These are phyloP conservation scores for Caloboletus firmus DNA, from an alignment of 1,284 basidiomycete species.

Conservation along the genomic window DNA sequence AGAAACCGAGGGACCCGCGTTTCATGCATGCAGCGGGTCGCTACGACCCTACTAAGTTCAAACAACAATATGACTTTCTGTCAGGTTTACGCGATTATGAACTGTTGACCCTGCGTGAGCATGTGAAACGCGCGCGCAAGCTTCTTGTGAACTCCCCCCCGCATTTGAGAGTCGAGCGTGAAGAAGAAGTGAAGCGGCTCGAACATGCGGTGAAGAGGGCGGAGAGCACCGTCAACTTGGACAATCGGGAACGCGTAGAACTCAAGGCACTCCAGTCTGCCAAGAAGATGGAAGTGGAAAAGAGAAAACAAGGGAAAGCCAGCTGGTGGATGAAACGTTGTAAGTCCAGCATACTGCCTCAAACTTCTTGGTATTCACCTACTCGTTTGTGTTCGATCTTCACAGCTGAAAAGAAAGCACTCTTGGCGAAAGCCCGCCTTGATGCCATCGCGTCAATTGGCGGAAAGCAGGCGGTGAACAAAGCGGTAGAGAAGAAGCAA, in stretches of 20 bases:
- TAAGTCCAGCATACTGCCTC: slow-evolving; percentile 38
- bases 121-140: slow-evolving; percentile 69
- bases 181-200: slow-evolving; percentile 72
- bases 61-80: slow-evolving; percentile 79
- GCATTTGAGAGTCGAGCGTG: slow-evolving; percentile 61
- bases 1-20: slow-evolving; percentile 87
- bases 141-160: slow-evolving; percentile 64
- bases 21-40: slow-evolving; percentile 80
- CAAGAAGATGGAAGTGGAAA: slow-evolving; percentile 72
- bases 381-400: background rate
- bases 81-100: slow-evolving; percentile 69
- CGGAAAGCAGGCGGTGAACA: slow-evolving; percentile 80
- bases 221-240: slow-evolving; percentile 78
- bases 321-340: slow-evolving; percentile 88
- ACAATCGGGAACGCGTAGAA: slow-evolving; percentile 70
- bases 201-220: slow-evolving; percentile 76
- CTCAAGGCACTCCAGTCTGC: slow-evolving; percentile 60
- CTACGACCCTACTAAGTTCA: slow-evolving; percentile 69
- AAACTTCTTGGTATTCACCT: slow-evolving; percentile 2
- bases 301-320: slow-evolving; percentile 74
- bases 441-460: slow-evolving; percentile 73
- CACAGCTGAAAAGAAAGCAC: slow-evolving; percentile 74
- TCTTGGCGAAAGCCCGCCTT: slow-evolving; percentile 73
- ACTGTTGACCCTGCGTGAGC: slow-evolving; percentile 63
- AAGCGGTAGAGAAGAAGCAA: slow-evolving; percentile 85